Evolutionary conservation across 768 basidiomycete genomes (phyloP), one percentile per base, ranked within the genome.

Genomic region (Lactarius deliciosus): DNA sequence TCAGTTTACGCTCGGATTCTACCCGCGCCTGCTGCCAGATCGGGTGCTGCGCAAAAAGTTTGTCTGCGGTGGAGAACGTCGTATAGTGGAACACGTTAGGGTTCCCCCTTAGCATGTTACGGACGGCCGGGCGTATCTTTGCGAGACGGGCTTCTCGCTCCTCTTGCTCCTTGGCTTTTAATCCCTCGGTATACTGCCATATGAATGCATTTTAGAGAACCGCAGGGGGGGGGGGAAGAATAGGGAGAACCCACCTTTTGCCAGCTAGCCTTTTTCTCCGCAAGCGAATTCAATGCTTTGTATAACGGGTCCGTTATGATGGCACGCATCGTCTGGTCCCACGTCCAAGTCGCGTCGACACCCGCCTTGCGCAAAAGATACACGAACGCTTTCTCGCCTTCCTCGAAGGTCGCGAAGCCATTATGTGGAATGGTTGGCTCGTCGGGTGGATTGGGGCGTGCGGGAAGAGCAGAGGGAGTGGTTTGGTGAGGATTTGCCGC

Each of bases 251-350:
- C 45, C 63, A 94, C 95, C 85, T 95, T 94, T 77, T 96, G 92
- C 86, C 92, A 99, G 63, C 89, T 86, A 63, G 87, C 81, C 79
- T 97, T 98, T 80, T 95, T 96, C 79, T 99, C 95, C 18, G 94
- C 94, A 57, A 98, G 82, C 55, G 91, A 94, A 74, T 91, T 91
- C 67, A 99, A 82, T 54, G 94, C 90, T 80, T 94, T 96, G 80
- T 98, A 99, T 70, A 97, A 78, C 54, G 97, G 96, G 81, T 98
- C 96, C 72, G 94, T 98, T 77, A 99, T 96, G 77, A 97, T 94
- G 72, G 93, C 91, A 75, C 96, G 86, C 92, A 98, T 97, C 61
- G 95, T 94, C 79, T 92, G 88, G 76, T 99, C 97, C 97, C 97
- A 99, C 41, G 94, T 94, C 92, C 93, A 98, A 69, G 84, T 88